These are phyloP conservation scores for Starmerella sp. DNA, from an alignment of 805 yeast genomes.

Conservation along the genomic window DNA sequence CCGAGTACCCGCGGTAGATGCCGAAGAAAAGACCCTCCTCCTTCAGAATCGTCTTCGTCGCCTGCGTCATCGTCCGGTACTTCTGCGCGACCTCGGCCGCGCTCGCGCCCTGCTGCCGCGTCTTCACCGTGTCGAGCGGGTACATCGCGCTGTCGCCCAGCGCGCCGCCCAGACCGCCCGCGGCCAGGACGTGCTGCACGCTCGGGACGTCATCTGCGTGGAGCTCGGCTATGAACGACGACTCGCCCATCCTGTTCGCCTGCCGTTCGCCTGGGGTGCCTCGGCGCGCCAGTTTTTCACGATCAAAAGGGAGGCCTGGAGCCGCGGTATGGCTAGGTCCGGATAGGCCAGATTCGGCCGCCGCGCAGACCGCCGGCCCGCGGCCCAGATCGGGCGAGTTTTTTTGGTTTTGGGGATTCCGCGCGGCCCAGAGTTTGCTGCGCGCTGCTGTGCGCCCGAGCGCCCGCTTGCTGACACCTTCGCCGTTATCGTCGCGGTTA, in stretches of 20 bases:
- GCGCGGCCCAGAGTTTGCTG: too few relatives aligned
- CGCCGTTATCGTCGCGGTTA: too few relatives aligned
- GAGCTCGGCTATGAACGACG: conserved; percentile 15
- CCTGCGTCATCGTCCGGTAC: conserved; percentile 64
- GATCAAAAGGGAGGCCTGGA: neutral
- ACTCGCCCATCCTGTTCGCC: conserved; percentile 12
- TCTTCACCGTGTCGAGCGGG: conserved; percentile 90
- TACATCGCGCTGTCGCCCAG: conserved; percentile 91
- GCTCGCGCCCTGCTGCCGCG: conserved; percentile 93
- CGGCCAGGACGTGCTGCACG: conserved; percentile 39
- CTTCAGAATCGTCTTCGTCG: conserved; percentile 59
- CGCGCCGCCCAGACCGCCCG: conserved; percentile 93
- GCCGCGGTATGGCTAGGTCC: conserved; percentile 5
- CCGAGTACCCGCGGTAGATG: conserved; percentile 81
- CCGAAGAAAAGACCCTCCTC: conserved; percentile 84
- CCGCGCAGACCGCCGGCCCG: too few relatives aligned
- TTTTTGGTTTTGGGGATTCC: too few relatives aligned
- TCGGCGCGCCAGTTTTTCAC: conserved; percentile 5
- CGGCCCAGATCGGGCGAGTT: neutral
- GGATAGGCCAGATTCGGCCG: neutral
- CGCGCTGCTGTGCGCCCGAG: too few relatives aligned
- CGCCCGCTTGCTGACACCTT: too few relatives aligned
- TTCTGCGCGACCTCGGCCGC: conserved; percentile 36
- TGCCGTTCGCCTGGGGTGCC: conserved; percentile 3
- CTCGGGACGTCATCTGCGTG: conserved; percentile 14